These are phyloP conservation scores for Pleomassaria siparia DNA, from an alignment of 2,329 filamentous ascomycete species.

Conservation along the genomic window DNA sequence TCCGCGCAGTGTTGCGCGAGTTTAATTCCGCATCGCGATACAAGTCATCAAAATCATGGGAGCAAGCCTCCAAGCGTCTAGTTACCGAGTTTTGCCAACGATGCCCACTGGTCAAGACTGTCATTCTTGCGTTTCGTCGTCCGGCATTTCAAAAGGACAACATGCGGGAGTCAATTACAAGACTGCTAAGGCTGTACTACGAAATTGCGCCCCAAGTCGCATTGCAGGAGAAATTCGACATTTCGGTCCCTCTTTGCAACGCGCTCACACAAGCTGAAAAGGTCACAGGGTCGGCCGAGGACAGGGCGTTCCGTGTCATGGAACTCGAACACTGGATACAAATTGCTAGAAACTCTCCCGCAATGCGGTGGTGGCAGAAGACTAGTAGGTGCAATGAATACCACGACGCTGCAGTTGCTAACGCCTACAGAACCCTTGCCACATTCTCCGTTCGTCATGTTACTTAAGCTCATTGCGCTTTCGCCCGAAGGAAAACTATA, in stretches of 20 bases:
- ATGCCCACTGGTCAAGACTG: constrained; percentile 78
- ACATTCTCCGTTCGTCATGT: constrained; percentile 70
- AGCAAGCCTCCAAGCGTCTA: constrained; percentile 67
- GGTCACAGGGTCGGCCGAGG: constrained; percentile 40
- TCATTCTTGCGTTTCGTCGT: constrained; percentile 72
- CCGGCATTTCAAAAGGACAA: constrained; percentile 67
- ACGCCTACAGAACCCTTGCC: constrained; percentile 54
- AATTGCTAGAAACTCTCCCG: constrained; percentile 77
- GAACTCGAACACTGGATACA: constrained; percentile 80
- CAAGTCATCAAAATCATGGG: constrained; percentile 60
- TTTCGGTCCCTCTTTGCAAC: constrained; percentile 73
- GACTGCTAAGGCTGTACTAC: constrained; percentile 82
- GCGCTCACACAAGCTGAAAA: constrained; percentile 64
- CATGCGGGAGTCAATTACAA: constrained; percentile 76
- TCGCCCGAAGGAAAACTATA: constrained; percentile 53
- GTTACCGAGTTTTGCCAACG: constrained; percentile 74
- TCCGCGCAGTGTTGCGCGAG: constrained; percentile 64
- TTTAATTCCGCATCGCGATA: constrained; percentile 53
- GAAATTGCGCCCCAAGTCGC: constrained; percentile 77
- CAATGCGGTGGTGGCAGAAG: constrained; percentile 89
- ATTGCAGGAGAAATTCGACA: constrained; percentile 82
- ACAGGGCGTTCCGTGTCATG: constrained; percentile 63
- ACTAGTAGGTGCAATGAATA: constrained; percentile 45
- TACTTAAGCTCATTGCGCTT: constrained; percentile 62
- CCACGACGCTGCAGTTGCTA: not conserved